These are phyloP conservation scores for Eutrema heterophyllum DNA, from an alignment of 345 rosid genomes.

Conservation along the genomic window DNA sequence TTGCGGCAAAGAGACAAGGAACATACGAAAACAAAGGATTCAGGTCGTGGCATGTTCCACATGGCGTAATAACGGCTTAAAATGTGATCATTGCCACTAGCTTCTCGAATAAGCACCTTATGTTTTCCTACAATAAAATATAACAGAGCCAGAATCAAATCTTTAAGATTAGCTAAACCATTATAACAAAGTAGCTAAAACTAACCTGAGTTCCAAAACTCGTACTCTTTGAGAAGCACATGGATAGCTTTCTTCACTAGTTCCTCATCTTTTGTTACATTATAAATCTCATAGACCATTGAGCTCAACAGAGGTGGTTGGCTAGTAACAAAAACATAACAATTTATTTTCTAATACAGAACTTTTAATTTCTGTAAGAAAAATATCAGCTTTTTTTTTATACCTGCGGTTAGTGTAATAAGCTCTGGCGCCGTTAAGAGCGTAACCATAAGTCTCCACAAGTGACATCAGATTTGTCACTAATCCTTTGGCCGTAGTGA, in stretches of 20 bases:
- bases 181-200: neutral
- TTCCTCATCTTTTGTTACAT: constrained; percentile 56
- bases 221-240: constrained; percentile 63
- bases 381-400: neutral
- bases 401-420: constrained; percentile 91
- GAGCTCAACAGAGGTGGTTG: constrained; percentile 92
- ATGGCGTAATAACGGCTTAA: constrained; percentile 78
- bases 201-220: constrained; percentile 76
- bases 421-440: constrained; percentile 70
- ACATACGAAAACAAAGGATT: constrained; percentile 53
- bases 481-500: constrained; percentile 63
- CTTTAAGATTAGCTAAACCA: neutral
- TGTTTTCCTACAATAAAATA: constrained; percentile 47
- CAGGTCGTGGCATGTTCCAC: constrained; percentile 94
- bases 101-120: constrained; percentile 51
- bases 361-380: neutral
- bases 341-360: neutral
- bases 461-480: constrained; percentile 68
- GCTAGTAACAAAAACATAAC: constrained; percentile 35
- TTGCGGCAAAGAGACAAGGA: constrained; percentile 10
- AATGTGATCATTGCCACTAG: constrained; percentile 39
- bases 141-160: neutral
- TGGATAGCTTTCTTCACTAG: constrained; percentile 54
- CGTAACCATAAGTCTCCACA: constrained; percentile 65
- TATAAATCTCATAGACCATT: constrained; percentile 66